Percentiles rank a stretch among this genome's conserved stretches.
Evolutionary conservation across 768 basidiomycete species (phyloP).

Genomic region (Wakefieldia striispora): DNA sequence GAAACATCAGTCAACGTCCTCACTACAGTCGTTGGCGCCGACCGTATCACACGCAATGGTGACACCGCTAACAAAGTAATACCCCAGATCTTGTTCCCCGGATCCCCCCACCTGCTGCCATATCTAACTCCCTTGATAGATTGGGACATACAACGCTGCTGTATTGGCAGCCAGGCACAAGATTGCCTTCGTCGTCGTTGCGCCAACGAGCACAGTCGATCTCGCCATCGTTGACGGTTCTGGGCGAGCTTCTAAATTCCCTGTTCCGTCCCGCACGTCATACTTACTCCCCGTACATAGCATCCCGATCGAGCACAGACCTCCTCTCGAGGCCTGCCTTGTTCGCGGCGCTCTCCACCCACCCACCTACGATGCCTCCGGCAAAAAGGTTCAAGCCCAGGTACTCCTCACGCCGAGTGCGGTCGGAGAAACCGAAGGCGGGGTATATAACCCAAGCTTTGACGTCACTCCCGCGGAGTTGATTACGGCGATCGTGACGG

Average conservation of each 20-base stretch:
- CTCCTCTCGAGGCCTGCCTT: constrained; percentile 82
- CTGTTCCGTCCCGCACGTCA: background rate
- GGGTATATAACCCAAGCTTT: constrained; percentile 90
- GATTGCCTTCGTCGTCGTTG: constrained; percentile 91
- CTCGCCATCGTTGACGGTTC: constrained; percentile 71
- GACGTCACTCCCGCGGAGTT: constrained; percentile 94
- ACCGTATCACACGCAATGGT: constrained; percentile 87
- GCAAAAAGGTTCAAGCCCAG: constrained; percentile 61
- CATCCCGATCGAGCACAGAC: constrained; percentile 93
- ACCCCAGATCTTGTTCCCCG: background rate
- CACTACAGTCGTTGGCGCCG: constrained; percentile 73
- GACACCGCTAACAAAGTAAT: constrained; percentile 93
- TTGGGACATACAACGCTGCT: constrained; percentile 96
- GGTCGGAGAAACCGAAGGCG: constrained; percentile 31
- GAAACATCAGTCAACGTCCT: background rate
- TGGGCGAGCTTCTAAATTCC: constrained; percentile 35
- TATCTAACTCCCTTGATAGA: constrained; percentile 31
- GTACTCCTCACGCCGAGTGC: constrained; percentile 80
- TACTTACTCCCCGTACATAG: constrained; percentile 24
- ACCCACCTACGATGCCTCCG: constrained; percentile 35
- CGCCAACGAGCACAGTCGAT: constrained; percentile 91
- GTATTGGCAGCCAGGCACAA: constrained; percentile 84
- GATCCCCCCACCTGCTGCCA: background rate
- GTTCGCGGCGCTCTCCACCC: constrained; percentile 81
- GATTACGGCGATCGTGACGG: constrained; percentile 93